phyloP scores from a whole-genome alignment of 352 stramenopile species.

The Blastocystis sp. region DNA sequence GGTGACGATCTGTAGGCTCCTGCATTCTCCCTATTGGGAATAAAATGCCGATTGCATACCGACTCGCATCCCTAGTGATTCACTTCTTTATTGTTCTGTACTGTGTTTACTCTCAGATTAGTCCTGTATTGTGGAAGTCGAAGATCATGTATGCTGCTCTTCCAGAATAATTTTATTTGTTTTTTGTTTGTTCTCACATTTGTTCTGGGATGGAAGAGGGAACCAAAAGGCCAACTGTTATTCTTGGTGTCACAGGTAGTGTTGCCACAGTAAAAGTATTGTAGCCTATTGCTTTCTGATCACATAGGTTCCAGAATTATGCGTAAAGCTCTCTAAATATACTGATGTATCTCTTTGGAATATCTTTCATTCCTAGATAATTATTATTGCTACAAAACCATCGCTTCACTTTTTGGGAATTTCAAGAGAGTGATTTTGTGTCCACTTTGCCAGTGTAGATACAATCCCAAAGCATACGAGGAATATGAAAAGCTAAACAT shows the following conservation, averaged over 20 bases:
- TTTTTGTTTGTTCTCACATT: conserved; percentile 14
- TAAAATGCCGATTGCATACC: neutral
- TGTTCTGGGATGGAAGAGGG: neutral
- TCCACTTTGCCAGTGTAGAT: neutral
- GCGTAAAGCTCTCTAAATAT: conserved; percentile 18
- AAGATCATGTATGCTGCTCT: conserved; percentile 8
- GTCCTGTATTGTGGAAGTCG: neutral
- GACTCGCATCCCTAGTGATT: neutral
- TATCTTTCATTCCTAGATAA: neutral
- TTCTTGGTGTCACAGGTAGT: conserved; percentile 48
- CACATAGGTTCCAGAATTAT: conserved; percentile 33
- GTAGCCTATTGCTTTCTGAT: neutral
- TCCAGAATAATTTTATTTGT: conserved; percentile 33
- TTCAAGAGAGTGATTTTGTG: neutral
- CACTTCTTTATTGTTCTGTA: conserved; percentile 53
- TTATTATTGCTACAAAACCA: conserved; percentile 19
- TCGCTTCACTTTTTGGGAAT: conserved; percentile 19
- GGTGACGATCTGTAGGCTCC: neutral
- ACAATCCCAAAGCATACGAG: conserved; percentile 13
- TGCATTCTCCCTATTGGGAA: neutral
- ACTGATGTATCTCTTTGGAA: neutral
- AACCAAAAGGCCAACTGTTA: neutral
- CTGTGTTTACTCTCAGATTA: conserved; percentile 44
- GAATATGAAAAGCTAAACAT: neutral
- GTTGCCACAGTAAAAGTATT: conserved; percentile 27